phyloP scores from a whole-genome alignment of 805 yeast species.

The Saturnispora sekii region DNA sequence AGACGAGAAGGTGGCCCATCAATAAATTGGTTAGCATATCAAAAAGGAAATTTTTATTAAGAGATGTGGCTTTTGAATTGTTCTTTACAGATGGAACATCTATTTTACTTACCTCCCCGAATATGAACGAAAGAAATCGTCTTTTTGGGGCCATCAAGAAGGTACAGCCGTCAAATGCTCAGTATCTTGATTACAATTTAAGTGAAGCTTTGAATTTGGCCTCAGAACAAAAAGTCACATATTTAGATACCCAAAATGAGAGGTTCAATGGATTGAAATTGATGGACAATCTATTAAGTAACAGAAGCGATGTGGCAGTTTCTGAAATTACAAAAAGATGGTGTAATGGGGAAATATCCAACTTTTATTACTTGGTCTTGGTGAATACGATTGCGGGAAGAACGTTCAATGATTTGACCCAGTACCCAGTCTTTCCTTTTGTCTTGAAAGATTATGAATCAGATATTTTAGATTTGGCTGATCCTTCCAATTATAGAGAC shows the following conservation, averaged over 20 bases:
- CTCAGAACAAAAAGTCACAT: conserved; percentile 22
- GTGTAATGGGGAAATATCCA: conserved; percentile 71
- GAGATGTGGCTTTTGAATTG: conserved; percentile 76
- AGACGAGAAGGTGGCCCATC: conserved; percentile 51
- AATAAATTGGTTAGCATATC: conserved; percentile 53
- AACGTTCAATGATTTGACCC: conserved; percentile 81
- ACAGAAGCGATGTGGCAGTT: conserved; percentile 13
- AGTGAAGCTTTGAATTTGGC: conserved; percentile 44
- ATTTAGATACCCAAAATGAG: conserved; percentile 7
- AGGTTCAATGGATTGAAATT: not conserved
- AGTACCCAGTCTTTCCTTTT: conserved; percentile 91
- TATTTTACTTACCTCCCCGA: conserved; percentile 55
- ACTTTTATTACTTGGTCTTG: conserved; percentile 72
- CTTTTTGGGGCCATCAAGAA: conserved; percentile 28
- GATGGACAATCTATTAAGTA: conserved; percentile 11
- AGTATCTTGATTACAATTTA: conserved; percentile 45
- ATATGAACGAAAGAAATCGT: conserved; percentile 43
- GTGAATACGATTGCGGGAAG: conserved; percentile 81
- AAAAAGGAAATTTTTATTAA: conserved; percentile 62
- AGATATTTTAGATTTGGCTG: conserved; percentile 51
- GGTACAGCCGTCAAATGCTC: conserved; percentile 30
- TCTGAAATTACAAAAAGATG: conserved; percentile 56
- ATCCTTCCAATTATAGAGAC: conserved; percentile 61
- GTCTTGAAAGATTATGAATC: conserved; percentile 76
- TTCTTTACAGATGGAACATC: conserved; percentile 68